Conservation (phyloP, 306 rosid species). For the Acacia acuminata region DNA sequence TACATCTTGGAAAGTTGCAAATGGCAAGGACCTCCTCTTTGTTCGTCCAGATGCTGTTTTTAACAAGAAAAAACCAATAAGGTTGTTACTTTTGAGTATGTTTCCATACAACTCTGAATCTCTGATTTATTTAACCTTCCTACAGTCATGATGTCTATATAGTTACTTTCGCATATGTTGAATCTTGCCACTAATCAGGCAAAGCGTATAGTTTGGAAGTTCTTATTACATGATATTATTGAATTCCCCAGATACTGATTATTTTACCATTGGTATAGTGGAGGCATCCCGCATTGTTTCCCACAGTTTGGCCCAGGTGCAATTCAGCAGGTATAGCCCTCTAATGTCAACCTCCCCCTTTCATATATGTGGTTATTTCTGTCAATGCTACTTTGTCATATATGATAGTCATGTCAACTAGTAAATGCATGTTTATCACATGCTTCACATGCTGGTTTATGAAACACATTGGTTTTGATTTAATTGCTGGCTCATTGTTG, state of each 20-base stretch:
- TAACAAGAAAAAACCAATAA: constrained; percentile 84
- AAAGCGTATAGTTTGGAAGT: constrained; percentile 15
- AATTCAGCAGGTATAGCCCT: constrained; percentile 76
- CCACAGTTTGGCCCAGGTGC: constrained; percentile 98
- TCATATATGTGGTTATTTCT: not conserved
- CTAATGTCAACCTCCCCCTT: not conserved
- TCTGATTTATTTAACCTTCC: not conserved
- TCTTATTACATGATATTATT: not conserved
- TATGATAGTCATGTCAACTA: not conserved
- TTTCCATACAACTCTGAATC: not conserved
- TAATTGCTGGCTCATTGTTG: not conserved
- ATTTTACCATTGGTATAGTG: constrained; percentile 55
- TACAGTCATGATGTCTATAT: not conserved
- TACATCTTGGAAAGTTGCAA: constrained; percentile 84
- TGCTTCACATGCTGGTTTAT: not conserved
- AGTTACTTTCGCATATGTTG: not conserved
- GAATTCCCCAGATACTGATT: constrained; percentile 41
- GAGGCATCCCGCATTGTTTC: constrained; percentile 96
- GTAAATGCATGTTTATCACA: not conserved
- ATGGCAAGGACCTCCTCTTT: constrained; percentile 82
- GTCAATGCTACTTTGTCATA: not conserved
- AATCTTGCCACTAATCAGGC: not conserved
- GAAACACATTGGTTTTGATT: constrained; percentile 1
- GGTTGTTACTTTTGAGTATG: constrained; percentile 44
- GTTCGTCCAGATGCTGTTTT: constrained; percentile 96